A percentile compares a stretch with the other conserved stretches of the same genome.
These are phyloP conservation scores for Pouteria glomerata DNA, from an alignment of 148 eudicot species.

Conservation along the genomic window DNA sequence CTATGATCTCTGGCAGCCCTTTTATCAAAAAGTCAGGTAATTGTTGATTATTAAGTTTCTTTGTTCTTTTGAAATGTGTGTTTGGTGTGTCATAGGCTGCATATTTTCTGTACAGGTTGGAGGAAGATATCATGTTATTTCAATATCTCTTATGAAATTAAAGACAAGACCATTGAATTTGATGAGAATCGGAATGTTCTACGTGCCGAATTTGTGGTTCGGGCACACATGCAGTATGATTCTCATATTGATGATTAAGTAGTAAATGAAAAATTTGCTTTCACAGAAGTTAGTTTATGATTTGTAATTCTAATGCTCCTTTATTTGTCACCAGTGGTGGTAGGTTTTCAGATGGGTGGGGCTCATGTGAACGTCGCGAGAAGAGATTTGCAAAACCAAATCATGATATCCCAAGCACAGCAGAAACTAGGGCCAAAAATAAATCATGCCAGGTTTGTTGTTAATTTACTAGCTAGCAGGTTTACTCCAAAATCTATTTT, in stretches of 20 bases:
- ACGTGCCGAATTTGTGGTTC: slow-evolving; percentile 90
- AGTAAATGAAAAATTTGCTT: neutral
- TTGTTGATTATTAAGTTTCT: neutral
- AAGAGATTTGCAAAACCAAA: slow-evolving; percentile 85
- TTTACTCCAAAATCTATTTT: neutral
- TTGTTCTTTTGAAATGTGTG: neutral
- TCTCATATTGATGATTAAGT: neutral
- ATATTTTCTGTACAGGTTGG: slow-evolving; percentile 56
- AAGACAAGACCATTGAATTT: slow-evolving; percentile 84
- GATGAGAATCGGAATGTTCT: slow-evolving; percentile 81
- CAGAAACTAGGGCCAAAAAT: slow-evolving; percentile 96
- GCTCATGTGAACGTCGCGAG: slow-evolving; percentile 91
- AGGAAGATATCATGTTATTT: slow-evolving; percentile 95
- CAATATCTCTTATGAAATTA: slow-evolving; percentile 86
- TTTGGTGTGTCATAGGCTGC: neutral
- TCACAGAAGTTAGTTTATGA: neutral
- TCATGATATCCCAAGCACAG: slow-evolving; percentile 93
- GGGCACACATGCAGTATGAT: slow-evolving; percentile 89
- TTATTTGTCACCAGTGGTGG: slow-evolving; percentile 61
- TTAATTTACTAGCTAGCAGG: neutral
- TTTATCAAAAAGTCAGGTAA: slow-evolving; percentile 85
- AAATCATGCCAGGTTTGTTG: slow-evolving; percentile 86
- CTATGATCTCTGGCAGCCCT: slow-evolving; percentile 74
- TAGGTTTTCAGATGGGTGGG: slow-evolving; percentile 99
- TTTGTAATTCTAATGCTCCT: neutral